Conservation (phyloP, 2,329 filamentous ascomycete genomes). For the Diaporthe ampelina region DNA sequence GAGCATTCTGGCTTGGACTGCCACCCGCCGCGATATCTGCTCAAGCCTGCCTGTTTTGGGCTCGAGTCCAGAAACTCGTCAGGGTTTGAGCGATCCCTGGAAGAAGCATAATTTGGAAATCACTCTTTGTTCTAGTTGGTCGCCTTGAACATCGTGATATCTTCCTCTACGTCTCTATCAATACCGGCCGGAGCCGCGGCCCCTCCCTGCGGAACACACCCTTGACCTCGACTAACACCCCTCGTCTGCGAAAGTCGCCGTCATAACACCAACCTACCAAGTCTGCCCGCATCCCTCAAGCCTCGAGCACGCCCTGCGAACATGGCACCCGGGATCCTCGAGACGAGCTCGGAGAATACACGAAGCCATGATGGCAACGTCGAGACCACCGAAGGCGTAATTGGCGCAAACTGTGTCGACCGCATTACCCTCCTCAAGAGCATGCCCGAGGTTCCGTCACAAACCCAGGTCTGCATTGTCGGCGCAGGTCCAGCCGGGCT, state of each 20-base stretch:
- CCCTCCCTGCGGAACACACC: not conserved
- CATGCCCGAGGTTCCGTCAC: conserved; percentile 60
- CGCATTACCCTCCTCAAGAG: conserved; percentile 64
- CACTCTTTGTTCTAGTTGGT: not conserved
- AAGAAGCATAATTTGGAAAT: not conserved
- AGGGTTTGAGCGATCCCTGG: not conserved
- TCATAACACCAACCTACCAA: not conserved
- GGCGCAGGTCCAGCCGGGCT: conserved; percentile 65
- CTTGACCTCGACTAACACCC: not conserved
- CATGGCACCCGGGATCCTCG: conserved; percentile 41
- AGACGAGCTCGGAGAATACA: conserved; percentile 38
- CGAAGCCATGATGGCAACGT: conserved; percentile 40
- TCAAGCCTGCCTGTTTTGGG: not conserved
- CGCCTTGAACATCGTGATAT: not conserved
- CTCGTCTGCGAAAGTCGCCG: conserved; percentile 12
- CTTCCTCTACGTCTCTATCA: not conserved
- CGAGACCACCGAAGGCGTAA: conserved; percentile 41
- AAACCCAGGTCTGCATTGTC: conserved; percentile 63
- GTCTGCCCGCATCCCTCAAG: not conserved
- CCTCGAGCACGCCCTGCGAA: conserved; percentile 22
- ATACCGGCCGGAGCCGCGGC: not conserved
- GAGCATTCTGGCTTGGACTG: conserved; percentile 13
- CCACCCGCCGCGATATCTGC: conserved; percentile 3
- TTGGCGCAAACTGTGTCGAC: conserved; percentile 54
- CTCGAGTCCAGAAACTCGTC: not conserved